Conservation (phyloP, 352 stramenopile genomes). For the Pythium chondricola region DNA sequence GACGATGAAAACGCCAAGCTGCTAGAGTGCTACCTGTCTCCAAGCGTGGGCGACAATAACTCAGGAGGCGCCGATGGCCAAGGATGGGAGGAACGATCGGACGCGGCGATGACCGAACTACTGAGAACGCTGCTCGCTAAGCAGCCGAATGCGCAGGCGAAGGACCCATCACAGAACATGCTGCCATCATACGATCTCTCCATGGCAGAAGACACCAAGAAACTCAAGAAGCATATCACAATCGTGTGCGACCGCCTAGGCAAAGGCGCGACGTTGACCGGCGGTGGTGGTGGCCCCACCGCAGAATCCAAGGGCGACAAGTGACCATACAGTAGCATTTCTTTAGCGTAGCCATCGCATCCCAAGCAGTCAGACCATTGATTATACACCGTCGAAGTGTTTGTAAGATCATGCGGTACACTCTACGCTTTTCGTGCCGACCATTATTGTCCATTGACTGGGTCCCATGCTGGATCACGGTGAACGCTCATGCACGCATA, state of each 20-base stretch:
- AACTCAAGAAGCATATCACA: constrained; percentile 88
- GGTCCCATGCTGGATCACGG: too few relatives aligned
- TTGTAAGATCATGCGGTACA: too few relatives aligned
- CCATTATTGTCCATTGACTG: too few relatives aligned
- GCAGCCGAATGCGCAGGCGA: constrained; percentile 28
- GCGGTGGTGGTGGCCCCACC: too few relatives aligned
- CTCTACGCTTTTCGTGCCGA: too few relatives aligned
- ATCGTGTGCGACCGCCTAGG: constrained; percentile 85
- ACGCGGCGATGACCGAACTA: constrained; percentile 82
- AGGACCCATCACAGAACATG: constrained; percentile 9
- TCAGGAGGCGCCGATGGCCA: constrained; percentile 38
- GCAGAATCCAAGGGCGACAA: too few relatives aligned
- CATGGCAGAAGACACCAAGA: constrained; percentile 78
- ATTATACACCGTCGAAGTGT: too few relatives aligned
- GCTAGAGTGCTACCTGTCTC: constrained; percentile 63
- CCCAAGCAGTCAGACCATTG: too few relatives aligned
- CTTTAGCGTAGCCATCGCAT: too few relatives aligned
- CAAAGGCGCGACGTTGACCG: constrained; percentile 63
- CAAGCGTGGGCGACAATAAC: constrained; percentile 44
- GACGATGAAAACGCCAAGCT: constrained; percentile 49
- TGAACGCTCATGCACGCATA: too few relatives aligned
- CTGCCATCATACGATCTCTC: constrained; percentile 36
- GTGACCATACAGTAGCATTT: too few relatives aligned
- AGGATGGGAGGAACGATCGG: constrained; percentile 86
- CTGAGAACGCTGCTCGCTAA: constrained; percentile 71